Base-by-base conservation (phyloP, 495 filamentous ascomycete species). In the Beverwykella pulmonaria region DNA sequence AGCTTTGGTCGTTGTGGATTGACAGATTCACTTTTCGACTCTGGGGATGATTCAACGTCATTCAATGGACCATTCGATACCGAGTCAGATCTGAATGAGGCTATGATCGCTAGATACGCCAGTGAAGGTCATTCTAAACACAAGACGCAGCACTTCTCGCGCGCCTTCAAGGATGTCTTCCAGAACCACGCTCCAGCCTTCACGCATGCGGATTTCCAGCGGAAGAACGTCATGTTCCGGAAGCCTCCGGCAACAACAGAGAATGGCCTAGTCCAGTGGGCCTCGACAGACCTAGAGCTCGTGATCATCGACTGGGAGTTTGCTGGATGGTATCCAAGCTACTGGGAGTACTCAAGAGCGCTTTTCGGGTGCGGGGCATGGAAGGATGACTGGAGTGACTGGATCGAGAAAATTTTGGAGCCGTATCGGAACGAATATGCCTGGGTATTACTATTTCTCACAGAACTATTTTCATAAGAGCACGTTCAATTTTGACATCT, bases 351-450 rank as follows among this genome's bases (percentile, higher is more conserved):
- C 65, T 63, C 58, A 57, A 69, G 52, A 58, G 71, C 75, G 34
- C 67, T 77, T 69, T 74, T 69, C 71, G 47, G 70, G 65, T 71
- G 70, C 30, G 63, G 58, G 46, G 62, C 71, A 65, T 77, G 75
- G 74, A 69, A 72, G 41, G 75, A 77, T 67, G 75, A 79, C 63
- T 79, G 76, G 77, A 57, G 66, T 60, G 48, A 69, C 44, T 78
- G 72, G 71, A 58, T 78, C 52, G 73, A 70, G 52, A 70, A 65
- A 54, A 73, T 73, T 52, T 67, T 78, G 52, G 71, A 75, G 49
- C 66, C 61, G 49, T 67, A 47, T 56, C 53, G 49, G 22, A 56
- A 47, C 36, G 70, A 70, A 70, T 69, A 59, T 49, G 65, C 63
- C 60, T 72, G 69, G 69, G 50, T 68, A 49, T 26, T 65, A 53